Percentiles rank a stretch among this genome's conserved stretches.
Conservation (phyloP, 2,329 filamentous ascomycete genomes). For the Epichloe festucae region DNA sequence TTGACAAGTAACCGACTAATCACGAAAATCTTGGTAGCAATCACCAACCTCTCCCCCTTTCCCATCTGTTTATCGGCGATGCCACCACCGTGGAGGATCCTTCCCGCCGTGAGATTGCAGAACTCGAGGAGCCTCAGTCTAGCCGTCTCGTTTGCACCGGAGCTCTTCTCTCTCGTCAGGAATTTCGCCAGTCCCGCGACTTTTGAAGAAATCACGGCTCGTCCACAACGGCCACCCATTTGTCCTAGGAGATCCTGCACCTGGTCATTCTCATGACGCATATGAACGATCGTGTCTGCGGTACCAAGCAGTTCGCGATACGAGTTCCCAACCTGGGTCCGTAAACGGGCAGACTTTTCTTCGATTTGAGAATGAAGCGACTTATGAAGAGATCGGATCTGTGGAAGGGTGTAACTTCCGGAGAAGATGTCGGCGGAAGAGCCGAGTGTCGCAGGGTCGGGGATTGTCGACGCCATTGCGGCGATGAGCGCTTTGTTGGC, state of each 20-base stretch:
- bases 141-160: conserved; percentile 23
- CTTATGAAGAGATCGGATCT: conserved; percentile 51
- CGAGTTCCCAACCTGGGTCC: conserved; percentile 50
- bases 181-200: conserved; percentile 42
- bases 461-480: conserved; percentile 22
- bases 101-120: conserved; percentile 35
- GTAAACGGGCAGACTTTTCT: conserved; percentile 48
- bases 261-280: conserved; percentile 65
- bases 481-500: conserved; percentile 2
- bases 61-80: conserved; percentile 17
- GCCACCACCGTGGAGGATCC: conserved; percentile 31
- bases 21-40: conserved; percentile 60
- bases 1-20: conserved; percentile 65
- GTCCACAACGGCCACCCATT: conserved; percentile 68
- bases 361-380: conserved; percentile 45
- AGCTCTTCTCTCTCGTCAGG: conserved; percentile 15
- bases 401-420: conserved; percentile 43
- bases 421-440: conserved; percentile 43
- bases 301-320: conserved; percentile 88
- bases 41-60: conserved; percentile 37
- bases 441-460: conserved; percentile 35
- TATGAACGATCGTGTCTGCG: conserved; percentile 83
- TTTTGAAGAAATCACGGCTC: conserved; percentile 55
- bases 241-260: conserved; percentile 59
- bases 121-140: conserved; percentile 37